These are phyloP conservation scores for Apiospora marii DNA, from an alignment of 2,329 filamentous ascomycete species.

Conservation along the genomic window DNA sequence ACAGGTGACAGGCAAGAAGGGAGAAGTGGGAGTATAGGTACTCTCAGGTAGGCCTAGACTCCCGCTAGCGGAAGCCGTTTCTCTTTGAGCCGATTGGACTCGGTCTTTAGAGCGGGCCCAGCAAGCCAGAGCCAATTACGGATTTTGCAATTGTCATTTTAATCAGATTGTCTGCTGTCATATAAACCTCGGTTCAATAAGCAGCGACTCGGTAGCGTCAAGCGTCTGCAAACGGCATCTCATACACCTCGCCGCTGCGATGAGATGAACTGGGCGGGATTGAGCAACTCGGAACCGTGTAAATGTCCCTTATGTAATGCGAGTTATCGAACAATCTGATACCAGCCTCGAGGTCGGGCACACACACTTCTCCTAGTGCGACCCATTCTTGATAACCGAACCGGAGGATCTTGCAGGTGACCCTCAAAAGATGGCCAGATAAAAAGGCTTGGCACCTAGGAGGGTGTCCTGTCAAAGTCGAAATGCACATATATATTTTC, in stretches of 20 bases:
- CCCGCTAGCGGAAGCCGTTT: slow-evolving; percentile 9
- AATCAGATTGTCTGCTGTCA: neutral
- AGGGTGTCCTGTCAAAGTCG: neutral
- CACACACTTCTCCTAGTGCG: slow-evolving; percentile 1
- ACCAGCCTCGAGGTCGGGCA: slow-evolving; percentile 7
- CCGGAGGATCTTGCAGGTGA: slow-evolving; percentile 14
- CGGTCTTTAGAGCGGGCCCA: neutral
- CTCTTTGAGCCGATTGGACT: neutral
- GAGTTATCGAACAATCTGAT: neutral
- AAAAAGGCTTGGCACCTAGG: slow-evolving; percentile 10
- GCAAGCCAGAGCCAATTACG: neutral
- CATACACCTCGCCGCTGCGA: neutral
- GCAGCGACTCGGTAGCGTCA: neutral
- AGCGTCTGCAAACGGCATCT: neutral
- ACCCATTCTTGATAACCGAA: slow-evolving; percentile 19
- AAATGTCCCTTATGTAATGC: neutral
- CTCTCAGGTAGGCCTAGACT: neutral
- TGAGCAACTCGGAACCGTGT: neutral
- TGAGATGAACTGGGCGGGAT: neutral
- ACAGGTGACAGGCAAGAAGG: neutral
- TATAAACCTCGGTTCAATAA: slow-evolving; percentile 4
- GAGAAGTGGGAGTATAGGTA: neutral
- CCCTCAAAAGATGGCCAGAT: slow-evolving; percentile 14
- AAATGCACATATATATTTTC: neutral
- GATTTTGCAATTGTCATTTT: slow-evolving; percentile 7